Conservation (phyloP, 2,329 filamentous ascomycete genomes). For the Paradendryphiella salina region DNA sequence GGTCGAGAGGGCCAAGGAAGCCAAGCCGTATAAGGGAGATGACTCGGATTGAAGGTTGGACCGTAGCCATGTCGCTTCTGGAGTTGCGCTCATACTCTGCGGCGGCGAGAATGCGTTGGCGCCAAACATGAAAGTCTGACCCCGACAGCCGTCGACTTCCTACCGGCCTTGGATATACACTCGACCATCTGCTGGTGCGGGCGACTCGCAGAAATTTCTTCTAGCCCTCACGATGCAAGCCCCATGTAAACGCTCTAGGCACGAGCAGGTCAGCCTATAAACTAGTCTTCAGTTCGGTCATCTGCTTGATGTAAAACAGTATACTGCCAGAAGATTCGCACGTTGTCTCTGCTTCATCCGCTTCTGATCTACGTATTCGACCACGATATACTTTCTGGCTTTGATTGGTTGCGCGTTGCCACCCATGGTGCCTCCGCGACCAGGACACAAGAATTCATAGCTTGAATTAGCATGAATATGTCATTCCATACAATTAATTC, state of each 20-base stretch:
- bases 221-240: neutral
- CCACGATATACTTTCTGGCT: neutral
- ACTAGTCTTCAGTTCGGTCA: neutral
- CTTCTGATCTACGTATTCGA: neutral
- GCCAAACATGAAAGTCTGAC: neutral
- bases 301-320: neutral
- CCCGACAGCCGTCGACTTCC: neutral
- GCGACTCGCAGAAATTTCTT: neutral
- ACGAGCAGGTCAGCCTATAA: constrained; percentile 2
- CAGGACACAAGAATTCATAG: neutral
- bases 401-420: neutral
- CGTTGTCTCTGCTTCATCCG: neutral
- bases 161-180: neutral
- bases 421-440: neutral
- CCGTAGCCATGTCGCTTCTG: neutral
- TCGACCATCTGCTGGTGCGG: neutral
- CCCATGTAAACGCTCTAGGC: neutral
- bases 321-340: neutral
- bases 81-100: neutral
- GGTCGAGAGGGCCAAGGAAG: constrained; percentile 29
- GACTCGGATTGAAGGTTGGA: constrained; percentile 34
- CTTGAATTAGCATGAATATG: neutral
- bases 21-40: constrained; percentile 31
- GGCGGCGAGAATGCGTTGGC: neutral
- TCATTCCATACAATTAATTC: neutral